A percentile compares a stretch with the other conserved stretches of the same genome.
phyloP scores from a whole-genome alignment of 805 yeast species.

The Debaryomyces castellii region DNA sequence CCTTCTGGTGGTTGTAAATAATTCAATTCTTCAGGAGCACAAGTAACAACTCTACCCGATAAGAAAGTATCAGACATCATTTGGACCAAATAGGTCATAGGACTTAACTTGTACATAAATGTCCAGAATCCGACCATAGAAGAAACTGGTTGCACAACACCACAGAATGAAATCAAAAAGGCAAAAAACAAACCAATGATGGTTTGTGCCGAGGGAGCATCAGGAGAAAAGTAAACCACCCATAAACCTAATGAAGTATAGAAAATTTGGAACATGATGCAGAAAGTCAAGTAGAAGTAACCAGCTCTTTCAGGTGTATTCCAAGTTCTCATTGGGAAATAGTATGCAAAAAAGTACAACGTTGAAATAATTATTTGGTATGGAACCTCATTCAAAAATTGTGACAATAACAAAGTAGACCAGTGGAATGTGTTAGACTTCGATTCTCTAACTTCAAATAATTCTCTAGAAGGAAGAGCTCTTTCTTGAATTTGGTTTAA shows the following conservation, averaged over 20 bases:
- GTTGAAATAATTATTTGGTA: conserved; percentile 36
- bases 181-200: conserved; percentile 54
- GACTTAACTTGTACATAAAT: conserved; percentile 75
- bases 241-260: conserved; percentile 33
- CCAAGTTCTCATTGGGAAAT: conserved; percentile 47
- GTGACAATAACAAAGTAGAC: conserved; percentile 57
- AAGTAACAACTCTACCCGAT: conserved; percentile 47
- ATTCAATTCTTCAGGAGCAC: conserved; percentile 26
- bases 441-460: conserved; percentile 68
- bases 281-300: conserved; percentile 30
- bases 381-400: conserved; percentile 58
- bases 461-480: conserved; percentile 56
- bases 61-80: conserved; percentile 46
- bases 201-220: conserved; percentile 65
- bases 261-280: conserved; percentile 26
- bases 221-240: conserved; percentile 57
- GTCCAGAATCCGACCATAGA: conserved; percentile 81
- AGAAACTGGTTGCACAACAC: conserved; percentile 57
- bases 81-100: conserved; percentile 67
- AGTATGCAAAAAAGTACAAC: conserved; percentile 40
- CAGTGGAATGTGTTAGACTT: conserved; percentile 73
- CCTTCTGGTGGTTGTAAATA: conserved; percentile 47
- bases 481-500: conserved; percentile 63
- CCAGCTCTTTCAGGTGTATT: conserved; percentile 41
- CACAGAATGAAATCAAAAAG: conserved; percentile 63